These are phyloP conservation scores for Halenospora varia DNA, from an alignment of 495 filamentous ascomycete genomes.

Conservation along the genomic window DNA sequence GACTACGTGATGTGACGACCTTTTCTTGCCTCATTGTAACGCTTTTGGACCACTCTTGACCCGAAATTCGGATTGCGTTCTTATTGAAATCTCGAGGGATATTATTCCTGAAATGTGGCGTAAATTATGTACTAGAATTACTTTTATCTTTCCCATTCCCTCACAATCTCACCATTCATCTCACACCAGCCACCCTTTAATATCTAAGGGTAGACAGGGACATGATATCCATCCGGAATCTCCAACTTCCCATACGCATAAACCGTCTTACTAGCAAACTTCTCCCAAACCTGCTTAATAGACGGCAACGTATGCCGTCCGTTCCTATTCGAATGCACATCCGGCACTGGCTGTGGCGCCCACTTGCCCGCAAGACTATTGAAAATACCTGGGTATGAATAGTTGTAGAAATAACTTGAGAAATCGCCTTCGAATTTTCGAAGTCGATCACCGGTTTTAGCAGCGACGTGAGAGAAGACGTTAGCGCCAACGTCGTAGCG, in stretches of 20 bases:
- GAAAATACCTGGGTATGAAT: slow-evolving; percentile 44
- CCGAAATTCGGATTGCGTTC: no score
- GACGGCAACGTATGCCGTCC: slow-evolving; percentile 35
- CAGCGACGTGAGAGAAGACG: slow-evolving; percentile 43
- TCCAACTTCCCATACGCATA: neutral
- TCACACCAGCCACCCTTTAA: neutral
- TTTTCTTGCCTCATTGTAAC: no score
- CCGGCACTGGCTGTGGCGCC: slow-evolving; percentile 27
- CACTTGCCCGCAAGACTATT: slow-evolving; percentile 25
- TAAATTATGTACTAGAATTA: neutral
- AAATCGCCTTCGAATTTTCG: slow-evolving; percentile 21
- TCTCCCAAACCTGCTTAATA: slow-evolving; percentile 35
- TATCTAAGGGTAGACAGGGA: neutral
- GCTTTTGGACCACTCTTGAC: no score
- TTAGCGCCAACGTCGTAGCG: slow-evolving; percentile 53
- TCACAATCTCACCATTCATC: neutral
- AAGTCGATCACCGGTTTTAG: slow-evolving; percentile 35
- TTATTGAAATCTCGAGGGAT: no score
- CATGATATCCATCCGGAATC: neutral
- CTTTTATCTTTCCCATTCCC: neutral
- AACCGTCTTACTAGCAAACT: slow-evolving; percentile 1
- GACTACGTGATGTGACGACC: no score
- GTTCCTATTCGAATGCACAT: slow-evolving; percentile 24
- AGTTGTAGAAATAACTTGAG: slow-evolving; percentile 39
- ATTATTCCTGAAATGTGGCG: no score